Evolutionary conservation across 2,329 filamentous ascomycete species (phyloP), one percentile per base, ranked within the genome.

Genomic region (Bipolaris oryzae): DNA sequence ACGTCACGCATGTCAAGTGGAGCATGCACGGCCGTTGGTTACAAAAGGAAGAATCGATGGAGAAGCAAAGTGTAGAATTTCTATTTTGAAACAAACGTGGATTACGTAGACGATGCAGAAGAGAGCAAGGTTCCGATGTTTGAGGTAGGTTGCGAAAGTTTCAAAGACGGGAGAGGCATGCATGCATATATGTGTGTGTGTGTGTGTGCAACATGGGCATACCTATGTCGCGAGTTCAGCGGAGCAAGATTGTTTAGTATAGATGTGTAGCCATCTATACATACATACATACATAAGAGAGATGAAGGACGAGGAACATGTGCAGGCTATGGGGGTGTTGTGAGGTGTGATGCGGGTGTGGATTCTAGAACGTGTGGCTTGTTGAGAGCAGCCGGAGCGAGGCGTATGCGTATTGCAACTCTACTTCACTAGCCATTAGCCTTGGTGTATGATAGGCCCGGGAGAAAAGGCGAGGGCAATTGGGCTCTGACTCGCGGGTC

Each of bases 371-470:
- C 21, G 6, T 35, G 7, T 20, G 16, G 45, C 34, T 28, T 23
- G 20, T 64, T 53, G 68, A 25, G 68, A 64, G 55, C 71, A 70
- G 45, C 70, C 25, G 25, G 25, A 28, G 25, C 25, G 10, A 9
- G 25, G n/a, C n/a, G n/a, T n/a, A n/a, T n/a, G 25, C 9, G 25
- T 28, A 28, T 28, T 28, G 2, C 25, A 28, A 28, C 7, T 28
- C 25, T 9, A 28, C n/a, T n/a, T n/a, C n/a, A 34, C 33, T 15
- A 34, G 20, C 13, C 20, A 41, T 15, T 23, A 38, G 28, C 33
- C 15, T 37, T 38, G 15, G 3, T 23, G 34, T 16, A 48, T 35
- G 9, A 13, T 5, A n/a, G 21, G 45, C 25, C 13, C 15, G 7
- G 33, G 34, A 16, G 20, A 38, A 35, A 20, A 21, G 20, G 31